Evolutionary conservation across 2,329 filamentous ascomycete genomes (phyloP).

Genomic region (Neoarthrinium moseri): DNA sequence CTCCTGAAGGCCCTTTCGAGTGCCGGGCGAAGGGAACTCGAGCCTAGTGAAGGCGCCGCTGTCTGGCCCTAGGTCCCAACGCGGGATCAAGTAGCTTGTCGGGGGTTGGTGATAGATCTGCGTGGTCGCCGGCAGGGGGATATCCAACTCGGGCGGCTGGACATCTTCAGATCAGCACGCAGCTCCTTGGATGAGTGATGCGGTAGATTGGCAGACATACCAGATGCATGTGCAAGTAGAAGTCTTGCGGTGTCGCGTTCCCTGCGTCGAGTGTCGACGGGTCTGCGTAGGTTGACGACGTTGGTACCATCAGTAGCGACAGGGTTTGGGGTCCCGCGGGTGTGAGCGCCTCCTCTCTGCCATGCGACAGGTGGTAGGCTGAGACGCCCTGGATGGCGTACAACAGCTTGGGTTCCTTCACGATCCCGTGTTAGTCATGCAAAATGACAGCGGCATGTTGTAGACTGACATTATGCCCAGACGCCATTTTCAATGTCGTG

Average conservation of each 20-base stretch:
- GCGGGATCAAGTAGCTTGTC: conserved; percentile 87
- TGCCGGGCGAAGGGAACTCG: conserved; percentile 77
- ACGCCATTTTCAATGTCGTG: conserved; percentile 34
- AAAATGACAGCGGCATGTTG: not conserved
- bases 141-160: conserved; percentile 81
- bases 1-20: conserved; percentile 75
- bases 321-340: conserved; percentile 85
- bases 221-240: conserved; percentile 93
- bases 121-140: conserved; percentile 90
- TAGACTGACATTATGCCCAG: conserved; percentile 41
- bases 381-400: conserved; percentile 81
- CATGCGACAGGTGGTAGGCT: conserved; percentile 88
- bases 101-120: conserved; percentile 97
- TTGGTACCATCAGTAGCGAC: conserved; percentile 93
- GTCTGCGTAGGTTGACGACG: conserved; percentile 69
- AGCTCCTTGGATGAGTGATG: not conserved
- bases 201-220: not conserved
- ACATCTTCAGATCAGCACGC: not conserved
- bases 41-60: conserved; percentile 90
- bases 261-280: conserved; percentile 50
- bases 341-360: conserved; percentile 79
- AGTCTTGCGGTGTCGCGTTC: conserved; percentile 74
- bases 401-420: conserved; percentile 62
- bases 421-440: not conserved
- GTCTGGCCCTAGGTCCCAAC: conserved; percentile 89